Conservation (phyloP, 495 filamentous ascomycete genomes). For the Lepidopterella palustris region DNA sequence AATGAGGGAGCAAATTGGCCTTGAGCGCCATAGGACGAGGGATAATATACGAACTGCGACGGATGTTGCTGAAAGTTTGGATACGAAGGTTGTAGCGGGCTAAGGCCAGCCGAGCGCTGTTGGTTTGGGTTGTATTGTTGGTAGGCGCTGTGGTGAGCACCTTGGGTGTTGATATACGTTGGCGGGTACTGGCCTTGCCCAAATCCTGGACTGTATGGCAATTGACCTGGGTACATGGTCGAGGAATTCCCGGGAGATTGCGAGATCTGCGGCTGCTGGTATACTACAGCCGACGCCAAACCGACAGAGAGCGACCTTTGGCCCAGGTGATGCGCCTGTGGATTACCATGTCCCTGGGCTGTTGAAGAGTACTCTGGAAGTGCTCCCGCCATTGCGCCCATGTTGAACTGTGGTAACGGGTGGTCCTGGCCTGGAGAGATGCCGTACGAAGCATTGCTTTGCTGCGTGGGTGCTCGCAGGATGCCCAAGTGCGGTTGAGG, state of each 20-base stretch:
- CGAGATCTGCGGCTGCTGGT: constrained; percentile 42
- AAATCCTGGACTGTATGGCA: constrained; percentile 11
- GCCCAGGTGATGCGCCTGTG: constrained; percentile 13
- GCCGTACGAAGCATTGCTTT: constrained; percentile 8
- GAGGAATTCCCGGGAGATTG: constrained; percentile 40
- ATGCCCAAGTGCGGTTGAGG: constrained; percentile 21
- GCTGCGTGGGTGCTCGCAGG: constrained; percentile 20
- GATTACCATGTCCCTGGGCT: background rate
- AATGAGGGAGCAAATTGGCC: constrained; percentile 14
- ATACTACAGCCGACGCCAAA: constrained; percentile 39
- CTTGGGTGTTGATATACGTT: constrained; percentile 21
- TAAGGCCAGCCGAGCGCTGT: constrained; percentile 19
- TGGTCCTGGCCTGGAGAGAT: constrained; percentile 32
- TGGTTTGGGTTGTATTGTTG: constrained; percentile 9
- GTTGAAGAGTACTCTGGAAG: constrained; percentile 38
- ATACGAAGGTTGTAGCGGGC: constrained; percentile 16
- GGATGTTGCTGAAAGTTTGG: constrained; percentile 23
- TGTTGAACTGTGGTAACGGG: constrained; percentile 40
- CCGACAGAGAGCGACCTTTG: constrained; percentile 26
- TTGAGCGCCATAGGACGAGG: constrained; percentile 18
- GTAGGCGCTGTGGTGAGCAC: constrained; percentile 10
- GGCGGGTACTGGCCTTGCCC: constrained; percentile 25
- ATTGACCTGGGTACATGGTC: constrained; percentile 24
- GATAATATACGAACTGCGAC: constrained; percentile 27
- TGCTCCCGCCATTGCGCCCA: constrained; percentile 43